phyloP scores from a whole-genome alignment of 2,329 filamentous ascomycete genomes.

The Delphinella strobiligena region DNA sequence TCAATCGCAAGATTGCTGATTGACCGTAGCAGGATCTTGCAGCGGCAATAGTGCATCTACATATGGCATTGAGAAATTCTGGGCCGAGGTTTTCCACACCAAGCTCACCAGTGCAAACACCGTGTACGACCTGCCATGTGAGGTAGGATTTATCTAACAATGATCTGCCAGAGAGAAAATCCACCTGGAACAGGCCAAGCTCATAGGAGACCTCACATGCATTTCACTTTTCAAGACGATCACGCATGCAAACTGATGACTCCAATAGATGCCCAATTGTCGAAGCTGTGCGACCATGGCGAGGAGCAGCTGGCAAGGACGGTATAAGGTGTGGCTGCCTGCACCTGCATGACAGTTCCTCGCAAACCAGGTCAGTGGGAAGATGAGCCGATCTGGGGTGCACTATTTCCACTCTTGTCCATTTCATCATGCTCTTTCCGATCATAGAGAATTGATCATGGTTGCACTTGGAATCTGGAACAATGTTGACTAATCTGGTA shows the following conservation, averaged over 20 bases:
- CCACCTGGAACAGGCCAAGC: background rate
- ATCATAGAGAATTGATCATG: background rate
- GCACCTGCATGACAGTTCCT: constrained; percentile 1
- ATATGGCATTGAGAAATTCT: background rate
- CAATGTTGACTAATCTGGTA: too few species aligned
- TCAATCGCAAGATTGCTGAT: background rate
- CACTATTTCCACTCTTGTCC: background rate
- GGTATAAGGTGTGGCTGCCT: constrained; percentile 9
- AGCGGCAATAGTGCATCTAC: background rate
- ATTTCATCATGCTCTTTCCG: background rate
- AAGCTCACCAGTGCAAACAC: background rate
- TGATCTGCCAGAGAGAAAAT: too few species aligned
- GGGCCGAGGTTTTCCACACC: background rate
- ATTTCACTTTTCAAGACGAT: background rate
- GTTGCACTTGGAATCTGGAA: background rate
- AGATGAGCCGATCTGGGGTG: background rate
- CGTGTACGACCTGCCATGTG: too few species aligned
- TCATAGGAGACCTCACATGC: background rate
- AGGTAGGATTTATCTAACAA: too few species aligned
- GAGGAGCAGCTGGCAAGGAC: background rate
- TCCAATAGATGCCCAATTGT: background rate
- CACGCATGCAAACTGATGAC: background rate
- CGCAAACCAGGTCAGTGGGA: constrained; percentile 5
- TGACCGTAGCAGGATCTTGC: background rate
- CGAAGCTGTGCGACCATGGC: background rate